Base-by-base conservation (phyloP, 108 stramenopile species). In the Conticribra guillardii region DNA sequence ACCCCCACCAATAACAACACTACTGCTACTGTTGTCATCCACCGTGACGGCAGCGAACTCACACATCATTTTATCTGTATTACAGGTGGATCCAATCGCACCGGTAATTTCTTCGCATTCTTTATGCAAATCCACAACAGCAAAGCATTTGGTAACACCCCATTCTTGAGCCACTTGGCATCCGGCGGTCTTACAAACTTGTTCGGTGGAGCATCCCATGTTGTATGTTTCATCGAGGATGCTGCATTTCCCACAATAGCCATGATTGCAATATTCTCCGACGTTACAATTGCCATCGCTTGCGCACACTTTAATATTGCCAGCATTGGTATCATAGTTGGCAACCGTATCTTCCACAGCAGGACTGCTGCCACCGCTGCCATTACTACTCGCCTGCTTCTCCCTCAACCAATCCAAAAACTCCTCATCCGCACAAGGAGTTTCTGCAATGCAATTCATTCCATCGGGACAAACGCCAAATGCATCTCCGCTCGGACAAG, bases 361-460 rank as follows among this genome's bases (percentile, higher is more conserved):
- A n/a, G 50, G 50, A 52, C 41, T 44, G 41, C 9, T 7, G 41
- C 14, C 9, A 44, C 14, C 41, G 41, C 33, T 2, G 31, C 50
- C 30, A 24, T 37, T 21, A 53, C 55, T 3, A 18, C 32, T 52
- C 8, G 27, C 53, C 37, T 54, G 65, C 46, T 66, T 68, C 8
- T 56, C 46, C 27, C 3, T 30, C 50, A 68, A 68, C 67, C 67
- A 68, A 58, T 68, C 56, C 55, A 68, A 58, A 54, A 57, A 58
- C 2, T 18, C 45, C 15, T 46, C 28, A 48, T 68, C 67, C 1
- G 32, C 21, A 31, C 67, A 68, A 18, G 56, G 67, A 34, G 67
- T 68, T 31, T 56, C 54, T 8, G 67, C 67, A 23, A 68, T 68
- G 51, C 67, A 68, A 19, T 57, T 58, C 67, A 68, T 68, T 1